Percentiles rank a stretch among this genome's conserved stretches.
These are phyloP conservation scores for Spirogloea muscicola DNA, from an alignment of 139 green algal species.

Conservation along the genomic window DNA sequence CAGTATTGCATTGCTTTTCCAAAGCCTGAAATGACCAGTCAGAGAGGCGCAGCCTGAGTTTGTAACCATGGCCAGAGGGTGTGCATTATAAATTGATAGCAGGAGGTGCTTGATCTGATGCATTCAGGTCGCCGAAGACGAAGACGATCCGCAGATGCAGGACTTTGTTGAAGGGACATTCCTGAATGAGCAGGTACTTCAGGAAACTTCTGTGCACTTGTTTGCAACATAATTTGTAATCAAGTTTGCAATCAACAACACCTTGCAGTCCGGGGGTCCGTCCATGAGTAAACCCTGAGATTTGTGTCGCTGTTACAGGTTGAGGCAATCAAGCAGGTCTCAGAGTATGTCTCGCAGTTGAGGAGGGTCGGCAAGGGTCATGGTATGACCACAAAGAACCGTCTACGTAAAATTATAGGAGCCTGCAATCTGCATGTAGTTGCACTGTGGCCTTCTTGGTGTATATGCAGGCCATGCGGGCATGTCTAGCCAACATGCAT, in stretches of 20 bases:
- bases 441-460: neutral
- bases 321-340: conserved; percentile 74
- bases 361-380: conserved; percentile 83
- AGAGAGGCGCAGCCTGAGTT: too few relatives aligned
- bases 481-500: conserved; percentile 4
- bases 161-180: conserved; percentile 77
- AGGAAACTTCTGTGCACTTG: neutral
- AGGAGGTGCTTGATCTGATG: too few relatives aligned
- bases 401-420: neutral
- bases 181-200: conserved; percentile 59
- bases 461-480: conserved; percentile 2
- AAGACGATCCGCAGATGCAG: conserved; percentile 70
- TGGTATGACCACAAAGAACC: conserved; percentile 55
- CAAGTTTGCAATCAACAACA: too few relatives aligned
- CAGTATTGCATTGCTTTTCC: too few relatives aligned
- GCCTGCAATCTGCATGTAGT: neutral
- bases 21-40: too few relatives aligned
- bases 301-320: conserved; percentile 32
- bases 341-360: conserved; percentile 82
- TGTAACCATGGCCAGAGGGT: too few relatives aligned
- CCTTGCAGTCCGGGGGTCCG: too few relatives aligned
- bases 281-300: too few relatives aligned
- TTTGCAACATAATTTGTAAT: too few relatives aligned
- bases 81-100: too few relatives aligned
- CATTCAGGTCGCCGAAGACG: conserved; percentile 61